phyloP scores from a whole-genome alignment of 2,329 filamentous ascomycete genomes.

The Grosmannia penicillata region DNA sequence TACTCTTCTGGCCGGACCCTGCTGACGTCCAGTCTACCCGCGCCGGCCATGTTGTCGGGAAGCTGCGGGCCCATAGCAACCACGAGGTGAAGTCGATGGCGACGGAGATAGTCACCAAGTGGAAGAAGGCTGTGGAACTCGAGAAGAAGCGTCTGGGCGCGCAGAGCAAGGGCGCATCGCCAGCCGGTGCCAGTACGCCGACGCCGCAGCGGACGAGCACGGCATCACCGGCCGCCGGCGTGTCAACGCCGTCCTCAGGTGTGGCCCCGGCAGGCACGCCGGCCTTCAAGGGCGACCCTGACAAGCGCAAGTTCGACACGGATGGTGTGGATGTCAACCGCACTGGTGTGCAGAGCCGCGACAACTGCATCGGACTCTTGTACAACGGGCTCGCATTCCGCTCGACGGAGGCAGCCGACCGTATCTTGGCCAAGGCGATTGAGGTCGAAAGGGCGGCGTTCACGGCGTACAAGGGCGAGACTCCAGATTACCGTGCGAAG shows the following conservation, averaged over 20 bases:
- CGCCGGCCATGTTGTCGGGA: constrained; percentile 80
- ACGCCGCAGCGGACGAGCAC: constrained; percentile 17
- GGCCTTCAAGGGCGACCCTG: constrained; percentile 46
- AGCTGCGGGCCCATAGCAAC: constrained; percentile 60
- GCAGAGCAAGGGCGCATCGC: constrained; percentile 21
- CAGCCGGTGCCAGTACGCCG: constrained; percentile 18
- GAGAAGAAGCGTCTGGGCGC: constrained; percentile 31
- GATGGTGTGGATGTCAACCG: constrained; percentile 68
- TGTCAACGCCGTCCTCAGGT: constrained; percentile 17
- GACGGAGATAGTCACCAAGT: constrained; percentile 71
- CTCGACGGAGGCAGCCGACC: constrained; percentile 55
- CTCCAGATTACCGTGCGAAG: constrained; percentile 67
- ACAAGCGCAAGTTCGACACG: constrained; percentile 69
- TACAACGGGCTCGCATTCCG: constrained; percentile 75
- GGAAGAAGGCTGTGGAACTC: constrained; percentile 64
- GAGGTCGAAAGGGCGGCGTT: constrained; percentile 75
- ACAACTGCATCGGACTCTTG: constrained; percentile 78
- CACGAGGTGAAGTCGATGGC: constrained; percentile 69
- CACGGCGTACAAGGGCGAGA: constrained; percentile 54
- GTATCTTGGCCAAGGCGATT: constrained; percentile 59
- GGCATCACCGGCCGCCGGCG: constrained; percentile 28
- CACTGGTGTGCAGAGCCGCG: constrained; percentile 58
- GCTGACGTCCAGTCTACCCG: constrained; percentile 57
- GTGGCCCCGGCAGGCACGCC: constrained; percentile 39
- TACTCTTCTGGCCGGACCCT: too few relatives aligned